A percentile compares a stretch with the other conserved stretches of the same genome.
Conservation (phyloP, 164 flowering plant species). For the Tetracentron sinense region DNA sequence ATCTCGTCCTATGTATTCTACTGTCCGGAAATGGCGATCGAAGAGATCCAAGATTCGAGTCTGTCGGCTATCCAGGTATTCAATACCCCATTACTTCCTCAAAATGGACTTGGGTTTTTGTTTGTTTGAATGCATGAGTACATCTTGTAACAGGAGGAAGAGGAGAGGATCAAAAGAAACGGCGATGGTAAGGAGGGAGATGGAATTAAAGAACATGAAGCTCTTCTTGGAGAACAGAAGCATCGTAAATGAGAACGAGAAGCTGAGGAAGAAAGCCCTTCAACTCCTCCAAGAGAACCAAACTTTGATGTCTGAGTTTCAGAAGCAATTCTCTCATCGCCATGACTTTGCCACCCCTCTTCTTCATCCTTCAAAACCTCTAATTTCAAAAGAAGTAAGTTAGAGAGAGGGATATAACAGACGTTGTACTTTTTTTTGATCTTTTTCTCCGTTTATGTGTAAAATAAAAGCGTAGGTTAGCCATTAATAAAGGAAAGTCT, state of each 20-base stretch:
- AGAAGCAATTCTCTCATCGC: conserved; percentile 19
- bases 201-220: conserved; percentile 51
- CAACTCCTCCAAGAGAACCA: conserved; percentile 51
- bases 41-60: conserved; percentile 23
- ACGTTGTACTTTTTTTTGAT: too few relatives aligned
- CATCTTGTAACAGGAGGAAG: conserved; percentile 13
- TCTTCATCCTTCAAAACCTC: too few relatives aligned
- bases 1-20: conserved; percentile 2
- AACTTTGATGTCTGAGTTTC: conserved; percentile 34
- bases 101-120: not conserved
- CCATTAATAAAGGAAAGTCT: too few relatives aligned
- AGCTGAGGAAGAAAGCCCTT: conserved; percentile 43
- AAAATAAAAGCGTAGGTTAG: too few relatives aligned
- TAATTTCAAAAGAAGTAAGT: too few relatives aligned
- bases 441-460: too few relatives aligned
- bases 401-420: too few relatives aligned
- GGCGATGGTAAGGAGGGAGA: conserved; percentile 16
- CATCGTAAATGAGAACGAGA: conserved; percentile 51
- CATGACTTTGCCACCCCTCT: not conserved
- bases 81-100: not conserved
- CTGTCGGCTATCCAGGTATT: conserved; percentile 29
- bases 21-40: conserved; percentile 11
- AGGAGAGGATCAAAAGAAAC: conserved; percentile 17
- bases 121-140: not conserved
- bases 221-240: conserved; percentile 52